Base-by-base conservation (phyloP, 441 rosid species). In the Erysimum pusillum region DNA sequence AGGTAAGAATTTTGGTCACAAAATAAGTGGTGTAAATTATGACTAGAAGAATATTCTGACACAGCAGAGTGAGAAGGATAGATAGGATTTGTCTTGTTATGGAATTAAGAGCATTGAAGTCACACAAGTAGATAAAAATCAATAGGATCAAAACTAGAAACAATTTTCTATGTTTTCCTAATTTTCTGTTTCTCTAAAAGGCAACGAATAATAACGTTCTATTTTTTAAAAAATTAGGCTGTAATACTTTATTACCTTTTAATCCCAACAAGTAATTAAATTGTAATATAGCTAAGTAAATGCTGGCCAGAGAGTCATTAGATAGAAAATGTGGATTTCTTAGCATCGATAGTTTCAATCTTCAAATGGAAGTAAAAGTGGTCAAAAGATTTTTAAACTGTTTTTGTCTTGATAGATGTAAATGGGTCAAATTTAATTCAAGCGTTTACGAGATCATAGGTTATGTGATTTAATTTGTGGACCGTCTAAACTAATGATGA, bases 41-140 rank as follows among this genome's bases (percentile, higher is more conserved):
- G 77, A 71, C 32, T 0, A 52, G 46, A 58, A 44, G 77, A 71
- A 77, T 72, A 32, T 77, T 71, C 77, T 65, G 73, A 41, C 61
- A 58, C 63, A 51, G 38, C 15, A 77, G 67, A 14, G 63, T 49
- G 32, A 57, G 71, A 77, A 46, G 17, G 49, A 45, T 25, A 48
- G 59, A 57, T 38, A 64, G 20, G 67, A 63, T 48, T 69, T n/a
- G 69, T 52, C 63, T 54, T 69, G 1, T n/a, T 34, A 35, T 36
- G 65, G 20, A 32, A 68, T 12, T 35, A n/a, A 35, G 52, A 34
- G 17, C 35, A 63, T 36, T n/a, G 14, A 41, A 71, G 71, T 45
- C 42, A 51, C 7, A 25, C n/a, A n/a, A 58, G 64, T 57, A 45
- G 51, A 20, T 25, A 57, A 35, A 74, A 63, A 25, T 25, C 32